Conservation (phyloP, 2,329 filamentous ascomycete genomes). For the Thelonectria blattea region DNA sequence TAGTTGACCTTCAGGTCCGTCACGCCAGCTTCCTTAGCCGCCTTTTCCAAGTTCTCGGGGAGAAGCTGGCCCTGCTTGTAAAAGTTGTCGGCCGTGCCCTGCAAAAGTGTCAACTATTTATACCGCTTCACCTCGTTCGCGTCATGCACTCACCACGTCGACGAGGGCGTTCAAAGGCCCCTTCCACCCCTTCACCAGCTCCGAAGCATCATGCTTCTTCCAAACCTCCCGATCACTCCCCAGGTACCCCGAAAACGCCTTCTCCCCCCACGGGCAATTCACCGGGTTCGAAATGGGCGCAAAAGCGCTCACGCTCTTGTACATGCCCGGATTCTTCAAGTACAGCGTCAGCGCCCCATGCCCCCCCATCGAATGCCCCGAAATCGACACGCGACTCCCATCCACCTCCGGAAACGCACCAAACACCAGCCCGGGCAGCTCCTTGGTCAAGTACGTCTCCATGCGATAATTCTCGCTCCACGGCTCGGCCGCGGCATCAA, state of each 20-base stretch:
- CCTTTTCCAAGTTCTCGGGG: conserved; percentile 88
- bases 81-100: conserved; percentile 94
- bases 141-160: conserved; percentile 71
- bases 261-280: conserved; percentile 90
- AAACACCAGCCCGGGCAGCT: conserved; percentile 83
- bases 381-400: conserved; percentile 74
- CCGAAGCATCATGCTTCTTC: conserved; percentile 90
- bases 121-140: too few species aligned
- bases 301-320: conserved; percentile 88
- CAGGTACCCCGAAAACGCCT: conserved; percentile 92
- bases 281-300: conserved; percentile 88
- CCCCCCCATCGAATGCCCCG: conserved; percentile 96
- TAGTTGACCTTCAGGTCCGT: conserved; percentile 79
- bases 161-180: conserved; percentile 77
- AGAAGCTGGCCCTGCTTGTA: conserved; percentile 93
- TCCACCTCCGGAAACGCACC: conserved; percentile 75
- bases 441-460: conserved; percentile 89
- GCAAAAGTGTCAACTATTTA: too few species aligned
- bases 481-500: conserved; percentile 80
- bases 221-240: conserved; percentile 78
- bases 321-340: conserved; percentile 88
- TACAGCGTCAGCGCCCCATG: conserved; percentile 93
- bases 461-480: conserved; percentile 86
- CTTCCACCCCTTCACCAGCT: conserved; percentile 80
- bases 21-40: conserved; percentile 76